Percentiles rank a stretch among this genome's conserved stretches.
These are phyloP conservation scores for Eucalyptus sp. DNA, from an alignment of 345 rosid species.

Conservation along the genomic window DNA sequence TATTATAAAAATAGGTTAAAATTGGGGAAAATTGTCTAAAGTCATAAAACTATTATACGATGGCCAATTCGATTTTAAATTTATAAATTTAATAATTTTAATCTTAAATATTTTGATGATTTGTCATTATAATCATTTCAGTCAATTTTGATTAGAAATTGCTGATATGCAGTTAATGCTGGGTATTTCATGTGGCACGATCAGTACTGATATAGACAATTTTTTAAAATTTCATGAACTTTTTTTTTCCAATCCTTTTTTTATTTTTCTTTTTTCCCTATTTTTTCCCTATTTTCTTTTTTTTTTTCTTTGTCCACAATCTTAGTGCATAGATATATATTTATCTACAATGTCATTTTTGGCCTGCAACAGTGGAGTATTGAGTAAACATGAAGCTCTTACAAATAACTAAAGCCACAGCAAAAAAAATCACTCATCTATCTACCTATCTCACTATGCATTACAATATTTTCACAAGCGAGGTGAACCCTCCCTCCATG, in stretches of 20 bases:
- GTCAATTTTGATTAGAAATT: too few relatives aligned
- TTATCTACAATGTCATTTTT: neutral
- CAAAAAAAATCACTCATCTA: neutral
- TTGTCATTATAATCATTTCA: too few relatives aligned
- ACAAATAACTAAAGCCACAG: neutral
- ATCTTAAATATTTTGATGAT: too few relatives aligned
- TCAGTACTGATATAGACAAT: accelerated
- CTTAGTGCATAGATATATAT: neutral
- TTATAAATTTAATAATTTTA: too few relatives aligned
- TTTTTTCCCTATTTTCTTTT: too few relatives aligned
- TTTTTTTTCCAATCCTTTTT: too few relatives aligned
- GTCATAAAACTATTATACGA: neutral
- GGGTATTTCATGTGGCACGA: too few relatives aligned
- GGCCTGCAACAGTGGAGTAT: neutral
- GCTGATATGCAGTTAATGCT: accelerated
- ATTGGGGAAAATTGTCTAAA: neutral
- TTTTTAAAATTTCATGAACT: too few relatives aligned
- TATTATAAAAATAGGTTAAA: neutral
- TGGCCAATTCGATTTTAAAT: too few relatives aligned
- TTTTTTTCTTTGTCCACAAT: neutral
- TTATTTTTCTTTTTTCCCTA: accelerated
- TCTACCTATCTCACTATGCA: neutral
- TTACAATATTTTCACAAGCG: neutral
- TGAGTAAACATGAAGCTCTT: neutral
- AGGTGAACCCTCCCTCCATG: neutral